Conservation (phyloP, 2,329 filamentous ascomycete genomes). For the Neoarthrinium moseri region DNA sequence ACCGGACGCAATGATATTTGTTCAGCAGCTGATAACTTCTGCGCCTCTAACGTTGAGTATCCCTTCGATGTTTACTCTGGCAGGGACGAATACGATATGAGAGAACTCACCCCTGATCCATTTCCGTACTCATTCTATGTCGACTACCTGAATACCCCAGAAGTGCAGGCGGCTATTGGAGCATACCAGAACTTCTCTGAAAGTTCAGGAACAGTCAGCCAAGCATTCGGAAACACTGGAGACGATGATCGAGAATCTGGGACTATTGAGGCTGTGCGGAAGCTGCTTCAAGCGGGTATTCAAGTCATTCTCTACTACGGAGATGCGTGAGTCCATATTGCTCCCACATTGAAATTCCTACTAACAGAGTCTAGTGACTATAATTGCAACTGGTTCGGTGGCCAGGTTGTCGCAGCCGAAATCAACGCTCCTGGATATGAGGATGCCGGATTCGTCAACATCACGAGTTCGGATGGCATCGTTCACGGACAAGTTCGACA, state of each 20-base stretch:
- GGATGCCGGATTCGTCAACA: slow-evolving; percentile 45
- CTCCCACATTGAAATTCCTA: neutral
- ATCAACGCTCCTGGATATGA: slow-evolving; percentile 38
- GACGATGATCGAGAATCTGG: slow-evolving; percentile 36
- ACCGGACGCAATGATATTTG: slow-evolving; percentile 52
- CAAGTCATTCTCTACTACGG: slow-evolving; percentile 25
- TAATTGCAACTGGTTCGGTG: slow-evolving; percentile 31
- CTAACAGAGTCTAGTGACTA: slow-evolving; percentile 17
- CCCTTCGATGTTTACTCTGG: slow-evolving; percentile 49
- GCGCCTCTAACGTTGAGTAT: slow-evolving; percentile 48
- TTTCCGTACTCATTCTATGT: slow-evolving; percentile 56
- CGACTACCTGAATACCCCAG: slow-evolving; percentile 55
- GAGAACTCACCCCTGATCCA: slow-evolving; percentile 52
- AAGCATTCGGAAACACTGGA: slow-evolving; percentile 56
- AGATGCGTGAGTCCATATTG: slow-evolving; percentile 17
- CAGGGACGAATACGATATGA: slow-evolving; percentile 60
- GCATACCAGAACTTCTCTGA: slow-evolving; percentile 58
- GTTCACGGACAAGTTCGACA: slow-evolving; percentile 53
- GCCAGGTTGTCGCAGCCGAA: slow-evolving; percentile 22
- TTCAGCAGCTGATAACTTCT: slow-evolving; percentile 53
- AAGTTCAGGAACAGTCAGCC: slow-evolving; percentile 40
- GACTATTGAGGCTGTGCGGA: slow-evolving; percentile 21
- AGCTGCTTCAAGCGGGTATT: slow-evolving; percentile 18
- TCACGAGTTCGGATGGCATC: slow-evolving; percentile 35
- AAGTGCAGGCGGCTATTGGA: slow-evolving; percentile 55